Evolutionary conservation across 805 yeast species (phyloP), one percentile per base, ranked within the genome.

Genomic region (Cyberlindnera veronae): DNA sequence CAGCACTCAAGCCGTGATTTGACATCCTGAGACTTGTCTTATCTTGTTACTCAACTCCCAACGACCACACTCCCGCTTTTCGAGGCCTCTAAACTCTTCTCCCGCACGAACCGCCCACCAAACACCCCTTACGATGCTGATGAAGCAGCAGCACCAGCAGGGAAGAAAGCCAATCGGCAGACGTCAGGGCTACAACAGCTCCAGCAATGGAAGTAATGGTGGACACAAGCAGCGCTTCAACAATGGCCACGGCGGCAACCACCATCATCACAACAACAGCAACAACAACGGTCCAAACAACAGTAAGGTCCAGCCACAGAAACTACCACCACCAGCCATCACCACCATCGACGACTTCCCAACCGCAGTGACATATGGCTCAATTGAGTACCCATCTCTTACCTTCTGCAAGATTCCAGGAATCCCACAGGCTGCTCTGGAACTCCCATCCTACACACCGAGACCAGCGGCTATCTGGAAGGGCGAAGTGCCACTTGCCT

Each of bases 311-410:
- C 18, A 26, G 34, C 6, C 23, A 14, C 41, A 5, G 15, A 19
- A 29, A 18, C 21, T 19, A 17, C 45, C 23, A 19, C 26, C 41
- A 3, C 28, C 20, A 4, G 26, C 19, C 9, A 41, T 49, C 15
- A 22, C 44, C 13, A 14, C 32, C 22, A 36, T 43, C 32, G 6
- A 24, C 3, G 44, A 52, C 20, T 53, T 34, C 34, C 56, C 55
- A 10, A 18, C 17, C 12, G 28, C 54, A 0, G 32, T 36, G 9
- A 38, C 43, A 3, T 42, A 39, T 16, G 48, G 48, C 6, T 36
- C 50, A 1, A 26, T 44, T 6, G 53, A 45, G 18, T 50, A 50
- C 30, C 51, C 49, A 5, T 16, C 36, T 4, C 58, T 53, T 5
- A 5, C 42, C 6, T 22, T 19, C 6, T 21, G 33, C 9, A 13